Evolutionary conservation across 2,329 filamentous ascomycete genomes (phyloP).

Genomic region (Hirsutella rhossiliensis): DNA sequence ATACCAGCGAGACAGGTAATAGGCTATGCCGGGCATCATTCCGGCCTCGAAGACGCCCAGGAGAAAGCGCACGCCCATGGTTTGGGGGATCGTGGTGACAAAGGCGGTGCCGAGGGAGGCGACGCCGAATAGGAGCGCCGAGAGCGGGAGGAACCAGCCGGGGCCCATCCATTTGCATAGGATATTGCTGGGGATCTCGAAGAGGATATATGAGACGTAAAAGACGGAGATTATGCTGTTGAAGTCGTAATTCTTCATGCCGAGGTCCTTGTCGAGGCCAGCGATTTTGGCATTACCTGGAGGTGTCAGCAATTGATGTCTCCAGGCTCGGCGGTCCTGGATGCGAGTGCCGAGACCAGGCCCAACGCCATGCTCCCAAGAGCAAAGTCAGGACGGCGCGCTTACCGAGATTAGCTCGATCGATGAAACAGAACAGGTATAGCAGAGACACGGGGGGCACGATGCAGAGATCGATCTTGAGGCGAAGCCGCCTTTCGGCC

Average conservation of each 20-base stretch:
- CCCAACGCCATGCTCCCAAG: neutral
- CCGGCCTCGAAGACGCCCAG: conserved; percentile 61
- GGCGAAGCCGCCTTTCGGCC: conserved; percentile 44
- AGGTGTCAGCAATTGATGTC: neutral
- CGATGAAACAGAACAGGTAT: conserved; percentile 65
- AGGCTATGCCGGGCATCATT: conserved; percentile 62
- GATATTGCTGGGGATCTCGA: conserved; percentile 58
- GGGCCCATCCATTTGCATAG: conserved; percentile 60
- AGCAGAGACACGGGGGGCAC: conserved; percentile 54
- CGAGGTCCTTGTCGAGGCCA: conserved; percentile 50
- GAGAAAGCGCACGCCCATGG: conserved; percentile 52
- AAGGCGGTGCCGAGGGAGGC: conserved; percentile 55
- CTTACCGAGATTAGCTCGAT: conserved; percentile 60
- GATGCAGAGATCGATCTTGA: conserved; percentile 54
- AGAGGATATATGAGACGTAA: conserved; percentile 62
- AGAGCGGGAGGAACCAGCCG: conserved; percentile 56
- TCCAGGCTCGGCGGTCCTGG: no score
- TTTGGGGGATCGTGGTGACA: conserved; percentile 37
- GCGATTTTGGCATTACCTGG: conserved; percentile 57
- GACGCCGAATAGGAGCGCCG: conserved; percentile 50
- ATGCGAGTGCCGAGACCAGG: no score
- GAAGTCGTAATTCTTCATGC: conserved; percentile 51
- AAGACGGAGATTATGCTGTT: conserved; percentile 57
- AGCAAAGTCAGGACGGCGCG: neutral
- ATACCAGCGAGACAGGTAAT: conserved; percentile 64